Evolutionary conservation across 441 rosid species (phyloP), one percentile per base, ranked within the genome.

Genomic region (Euphorbia corollata): DNA sequence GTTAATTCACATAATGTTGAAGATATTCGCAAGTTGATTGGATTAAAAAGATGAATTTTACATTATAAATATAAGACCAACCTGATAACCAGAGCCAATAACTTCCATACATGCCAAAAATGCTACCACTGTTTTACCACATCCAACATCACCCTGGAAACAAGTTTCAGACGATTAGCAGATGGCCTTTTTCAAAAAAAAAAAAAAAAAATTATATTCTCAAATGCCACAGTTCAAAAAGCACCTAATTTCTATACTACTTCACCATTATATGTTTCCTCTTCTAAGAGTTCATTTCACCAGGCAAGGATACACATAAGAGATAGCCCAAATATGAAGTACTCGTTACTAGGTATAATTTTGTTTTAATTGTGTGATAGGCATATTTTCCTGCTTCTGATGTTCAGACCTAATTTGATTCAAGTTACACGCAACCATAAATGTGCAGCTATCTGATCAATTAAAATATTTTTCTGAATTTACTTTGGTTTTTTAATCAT

Each of bases 61-160:
- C 19, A 53, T 38, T 58, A 27, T 75, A 32, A 60, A n/a, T 24
- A 36, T 69, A 70, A 43, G 65, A 70, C 84, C 67, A 74, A 94
- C 98, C 97, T 94, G 99, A 84, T 84, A 89, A 69, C 99, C 98
- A 69, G 88, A 81, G 69, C 84, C 89, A 81, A 88, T 76, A 69
- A 94, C 99, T 81, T 91, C 99, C 97, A 89, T 88, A 70, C 98
- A 95, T 41, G 99, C 96, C 82, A 95, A 79, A 78, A 95, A 95
- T 64, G 98, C 97, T 12, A 95, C 92, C 27, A 85, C 87, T 9
- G 99, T 95, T 84, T 95, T 95, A 62, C 99, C 97, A 75, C 99
- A 95, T 66, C 97, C 99, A 75, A 95, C 97, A 69, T 95, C 98
- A 59, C 98, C 99, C 98, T 91, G 75, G 24, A 77, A 68, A 60